Conservation (phyloP, 2,329 filamentous ascomycete genomes). For the Cytospora paraplurivora region DNA sequence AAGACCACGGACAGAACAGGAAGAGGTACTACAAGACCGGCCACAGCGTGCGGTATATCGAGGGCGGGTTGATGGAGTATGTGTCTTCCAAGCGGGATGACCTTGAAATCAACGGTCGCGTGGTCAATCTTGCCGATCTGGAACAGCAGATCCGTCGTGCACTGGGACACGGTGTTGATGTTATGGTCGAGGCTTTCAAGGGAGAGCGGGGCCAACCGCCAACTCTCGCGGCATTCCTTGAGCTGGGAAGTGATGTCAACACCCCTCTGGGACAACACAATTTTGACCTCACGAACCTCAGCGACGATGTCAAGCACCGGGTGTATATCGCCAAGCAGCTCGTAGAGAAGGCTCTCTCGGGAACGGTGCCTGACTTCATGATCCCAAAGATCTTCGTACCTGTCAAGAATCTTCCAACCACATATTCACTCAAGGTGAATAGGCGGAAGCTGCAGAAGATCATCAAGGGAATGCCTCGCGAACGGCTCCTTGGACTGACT, state of each 20-base stretch:
- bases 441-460: conserved; percentile 50
- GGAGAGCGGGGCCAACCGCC: conserved; percentile 40
- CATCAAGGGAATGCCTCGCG: conserved; percentile 44
- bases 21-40: conserved; percentile 52
- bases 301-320: conserved; percentile 44
- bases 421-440: conserved; percentile 53
- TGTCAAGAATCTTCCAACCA: conserved; percentile 50
- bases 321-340: conserved; percentile 48
- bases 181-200: conserved; percentile 52
- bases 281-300: conserved; percentile 41
- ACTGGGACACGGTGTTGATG: conserved; percentile 50
- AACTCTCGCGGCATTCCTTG: conserved; percentile 52
- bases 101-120: conserved; percentile 42
- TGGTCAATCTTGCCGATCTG: conserved; percentile 46
- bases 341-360: conserved; percentile 45
- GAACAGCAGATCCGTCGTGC: conserved; percentile 51
- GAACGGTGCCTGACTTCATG: conserved; percentile 43
- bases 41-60: conserved; percentile 52
- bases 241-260: conserved; percentile 44
- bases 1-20: conserved; percentile 35
- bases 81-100: conserved; percentile 48
- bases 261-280: conserved; percentile 42
- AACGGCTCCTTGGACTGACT: conserved; percentile 47
- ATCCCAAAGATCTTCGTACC: conserved; percentile 54
- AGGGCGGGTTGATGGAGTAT: conserved; percentile 52